These are phyloP conservation scores for Phytophthora rubi DNA, from an alignment of 352 stramenopile species.

Conservation along the genomic window DNA sequence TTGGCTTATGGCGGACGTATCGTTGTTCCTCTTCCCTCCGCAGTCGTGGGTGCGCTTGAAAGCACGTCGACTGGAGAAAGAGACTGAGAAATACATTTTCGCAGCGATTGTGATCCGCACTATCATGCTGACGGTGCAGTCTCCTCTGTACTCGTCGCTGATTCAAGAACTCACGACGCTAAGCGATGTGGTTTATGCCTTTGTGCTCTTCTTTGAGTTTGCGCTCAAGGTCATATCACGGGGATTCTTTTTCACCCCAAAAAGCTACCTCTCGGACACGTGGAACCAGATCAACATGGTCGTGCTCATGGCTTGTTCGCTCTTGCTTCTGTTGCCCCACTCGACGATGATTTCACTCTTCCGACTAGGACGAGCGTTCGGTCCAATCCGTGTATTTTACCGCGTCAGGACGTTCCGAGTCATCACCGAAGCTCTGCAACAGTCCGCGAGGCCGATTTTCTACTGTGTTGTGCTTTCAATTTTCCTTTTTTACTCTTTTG, in stretches of 20 bases:
- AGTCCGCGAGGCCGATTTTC: slow-evolving; percentile 78
- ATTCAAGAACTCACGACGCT: slow-evolving; percentile 85
- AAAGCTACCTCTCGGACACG: slow-evolving; percentile 81
- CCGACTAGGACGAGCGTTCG: slow-evolving; percentile 76
- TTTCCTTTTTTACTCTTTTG: slow-evolving; percentile 88
- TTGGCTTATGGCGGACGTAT: slow-evolving; percentile 83
- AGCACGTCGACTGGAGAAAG: slow-evolving; percentile 76
- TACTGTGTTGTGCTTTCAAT: slow-evolving; percentile 82
- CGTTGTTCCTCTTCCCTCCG: slow-evolving; percentile 77
- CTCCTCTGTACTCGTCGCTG: slow-evolving; percentile 74
- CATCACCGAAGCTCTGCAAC: slow-evolving; percentile 82
- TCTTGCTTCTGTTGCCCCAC: slow-evolving; percentile 74
- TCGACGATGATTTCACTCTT: slow-evolving; percentile 82
- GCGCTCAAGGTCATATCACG: slow-evolving; percentile 82
- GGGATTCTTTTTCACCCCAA: slow-evolving; percentile 79
- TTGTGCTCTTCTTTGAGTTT: slow-evolving; percentile 85
- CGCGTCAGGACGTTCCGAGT: slow-evolving; percentile 86
- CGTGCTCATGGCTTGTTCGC: slow-evolving; percentile 75
- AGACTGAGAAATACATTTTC: slow-evolving; percentile 89
- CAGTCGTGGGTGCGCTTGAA: slow-evolving; percentile 73
- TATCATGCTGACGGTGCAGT: slow-evolving; percentile 75
- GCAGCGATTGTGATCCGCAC: slow-evolving; percentile 80
- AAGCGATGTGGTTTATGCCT: slow-evolving; percentile 74
- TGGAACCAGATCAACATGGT: slow-evolving; percentile 90
- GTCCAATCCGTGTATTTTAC: slow-evolving; percentile 86